Evolutionary conservation across 75 land plant genomes (phyloP).

Genomic region (Isoetes taiwanensis): DNA sequence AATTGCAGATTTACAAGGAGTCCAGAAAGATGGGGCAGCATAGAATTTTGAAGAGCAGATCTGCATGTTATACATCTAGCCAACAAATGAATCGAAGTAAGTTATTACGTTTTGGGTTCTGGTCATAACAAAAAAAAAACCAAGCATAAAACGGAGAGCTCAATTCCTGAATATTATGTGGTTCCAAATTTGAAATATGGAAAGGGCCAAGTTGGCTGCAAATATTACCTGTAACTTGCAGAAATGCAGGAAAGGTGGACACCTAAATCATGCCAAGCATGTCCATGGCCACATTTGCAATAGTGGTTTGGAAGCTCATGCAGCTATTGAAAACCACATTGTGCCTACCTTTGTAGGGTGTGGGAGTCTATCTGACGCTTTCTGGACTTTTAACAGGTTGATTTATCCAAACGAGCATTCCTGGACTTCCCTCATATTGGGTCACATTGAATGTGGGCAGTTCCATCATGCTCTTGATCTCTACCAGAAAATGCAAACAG

Average conservation of each 20-base stretch:
- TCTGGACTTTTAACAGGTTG: neutral
- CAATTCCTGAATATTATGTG: no score
- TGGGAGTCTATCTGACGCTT: neutral
- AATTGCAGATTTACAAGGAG: no score
- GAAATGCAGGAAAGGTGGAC: neutral
- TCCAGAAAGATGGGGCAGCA: no score
- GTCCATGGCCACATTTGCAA: neutral
- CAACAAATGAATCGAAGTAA: no score
- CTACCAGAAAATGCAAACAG: neutral
- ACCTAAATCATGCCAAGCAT: neutral
- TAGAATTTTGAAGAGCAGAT: no score
- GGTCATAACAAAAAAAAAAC: no score
- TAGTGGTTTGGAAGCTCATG: neutral
- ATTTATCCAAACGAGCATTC: neutral
- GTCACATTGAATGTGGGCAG: neutral
- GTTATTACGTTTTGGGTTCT: no score
- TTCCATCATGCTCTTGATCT: neutral
- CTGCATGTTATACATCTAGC: no score
- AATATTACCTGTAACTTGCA: neutral
- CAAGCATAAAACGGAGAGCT: no score
- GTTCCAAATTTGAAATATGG: no score
- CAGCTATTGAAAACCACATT: neutral
- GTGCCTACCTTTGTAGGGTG: conserved; percentile 7
- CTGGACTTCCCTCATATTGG: conserved; percentile 1
- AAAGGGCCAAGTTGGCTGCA: no score